Percentiles rank a stretch among this genome's conserved stretches.
phyloP scores from a whole-genome alignment of 2,329 filamentous ascomycete genomes.

The Talaromyces verruculosus region DNA sequence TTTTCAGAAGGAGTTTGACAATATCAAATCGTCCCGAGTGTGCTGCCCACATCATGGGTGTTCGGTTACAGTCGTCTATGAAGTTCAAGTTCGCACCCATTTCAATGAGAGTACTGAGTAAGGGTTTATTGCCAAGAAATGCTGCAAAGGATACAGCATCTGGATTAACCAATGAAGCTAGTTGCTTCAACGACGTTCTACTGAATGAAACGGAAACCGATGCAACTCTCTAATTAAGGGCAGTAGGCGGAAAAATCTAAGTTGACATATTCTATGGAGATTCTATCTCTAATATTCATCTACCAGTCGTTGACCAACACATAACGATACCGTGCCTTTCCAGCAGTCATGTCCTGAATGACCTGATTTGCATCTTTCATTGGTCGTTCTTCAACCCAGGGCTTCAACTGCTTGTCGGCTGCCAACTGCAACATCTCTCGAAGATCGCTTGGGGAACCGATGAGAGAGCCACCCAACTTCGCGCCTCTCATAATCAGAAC shows the following conservation, averaged over 20 bases:
- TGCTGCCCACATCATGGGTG: neutral
- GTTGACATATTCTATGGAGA: neutral
- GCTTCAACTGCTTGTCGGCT: conserved; percentile 40
- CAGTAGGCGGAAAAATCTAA: neutral
- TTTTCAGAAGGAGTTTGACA: neutral
- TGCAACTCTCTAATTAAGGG: neutral
- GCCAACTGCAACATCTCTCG: conserved; percentile 48
- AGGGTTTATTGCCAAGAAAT: neutral
- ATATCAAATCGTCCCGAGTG: neutral
- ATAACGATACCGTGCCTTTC: conserved; percentile 49
- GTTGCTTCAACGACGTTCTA: neutral
- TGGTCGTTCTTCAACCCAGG: conserved; percentile 45
- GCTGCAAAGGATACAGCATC: neutral
- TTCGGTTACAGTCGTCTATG: neutral
- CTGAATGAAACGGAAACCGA: neutral
- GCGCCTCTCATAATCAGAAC: conserved; percentile 55
- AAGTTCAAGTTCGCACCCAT: neutral
- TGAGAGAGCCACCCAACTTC: conserved; percentile 51
- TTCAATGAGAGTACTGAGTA: neutral
- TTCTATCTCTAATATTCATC: neutral
- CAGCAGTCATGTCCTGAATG: conserved; percentile 46
- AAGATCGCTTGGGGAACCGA: conserved; percentile 44
- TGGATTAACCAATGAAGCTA: neutral
- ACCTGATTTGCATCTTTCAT: conserved; percentile 48
- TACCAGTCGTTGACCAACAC: conserved; percentile 43